phyloP scores from a whole-genome alignment of 2,329 filamentous ascomycete species.

The Coniochaeta sp. region DNA sequence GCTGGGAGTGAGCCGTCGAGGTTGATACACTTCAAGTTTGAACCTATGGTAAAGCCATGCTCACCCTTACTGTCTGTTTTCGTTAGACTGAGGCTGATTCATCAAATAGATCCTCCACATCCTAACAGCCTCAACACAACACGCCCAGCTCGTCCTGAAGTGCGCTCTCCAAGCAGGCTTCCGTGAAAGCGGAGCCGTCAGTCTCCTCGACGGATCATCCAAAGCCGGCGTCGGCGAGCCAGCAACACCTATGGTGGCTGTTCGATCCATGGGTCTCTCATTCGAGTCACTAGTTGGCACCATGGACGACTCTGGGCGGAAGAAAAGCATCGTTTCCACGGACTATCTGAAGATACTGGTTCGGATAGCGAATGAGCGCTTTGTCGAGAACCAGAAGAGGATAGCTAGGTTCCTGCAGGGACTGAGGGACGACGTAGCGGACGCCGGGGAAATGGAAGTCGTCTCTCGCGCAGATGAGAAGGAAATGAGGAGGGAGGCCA shows the following conservation, averaged over 20 bases:
- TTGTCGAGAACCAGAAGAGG: conserved; percentile 59
- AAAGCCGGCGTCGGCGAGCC: conserved; percentile 13
- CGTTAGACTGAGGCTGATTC: not conserved
- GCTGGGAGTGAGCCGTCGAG: conserved; percentile 17
- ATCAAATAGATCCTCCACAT: conserved; percentile 73
- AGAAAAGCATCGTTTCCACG: conserved; percentile 49
- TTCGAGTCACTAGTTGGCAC: conserved; percentile 76
- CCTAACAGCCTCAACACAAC: conserved; percentile 63
- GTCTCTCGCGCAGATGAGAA: conserved; percentile 44
- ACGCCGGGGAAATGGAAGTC: conserved; percentile 16
- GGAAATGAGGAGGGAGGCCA: conserved; percentile 42
- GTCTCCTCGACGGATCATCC: conserved; percentile 32
- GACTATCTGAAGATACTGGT: conserved; percentile 62
- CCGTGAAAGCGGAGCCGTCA: conserved; percentile 80
- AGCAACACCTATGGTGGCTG: conserved; percentile 66
- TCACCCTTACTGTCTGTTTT: not conserved
- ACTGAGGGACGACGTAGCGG: conserved; percentile 29
- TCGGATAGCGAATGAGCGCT: conserved; percentile 65
- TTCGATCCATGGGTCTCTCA: conserved; percentile 74
- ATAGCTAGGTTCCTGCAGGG: conserved; percentile 56
- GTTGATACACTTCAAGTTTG: conserved; percentile 81
- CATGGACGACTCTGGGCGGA: conserved; percentile 25
- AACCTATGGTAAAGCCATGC: conserved; percentile 73
- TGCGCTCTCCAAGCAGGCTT: conserved; percentile 79
- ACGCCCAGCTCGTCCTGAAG: conserved; percentile 68